Percentiles rank a stretch among this genome's conserved stretches.
Conservation (phyloP, 352 stramenopile genomes). For the Globisporangium cylindrosporum region DNA sequence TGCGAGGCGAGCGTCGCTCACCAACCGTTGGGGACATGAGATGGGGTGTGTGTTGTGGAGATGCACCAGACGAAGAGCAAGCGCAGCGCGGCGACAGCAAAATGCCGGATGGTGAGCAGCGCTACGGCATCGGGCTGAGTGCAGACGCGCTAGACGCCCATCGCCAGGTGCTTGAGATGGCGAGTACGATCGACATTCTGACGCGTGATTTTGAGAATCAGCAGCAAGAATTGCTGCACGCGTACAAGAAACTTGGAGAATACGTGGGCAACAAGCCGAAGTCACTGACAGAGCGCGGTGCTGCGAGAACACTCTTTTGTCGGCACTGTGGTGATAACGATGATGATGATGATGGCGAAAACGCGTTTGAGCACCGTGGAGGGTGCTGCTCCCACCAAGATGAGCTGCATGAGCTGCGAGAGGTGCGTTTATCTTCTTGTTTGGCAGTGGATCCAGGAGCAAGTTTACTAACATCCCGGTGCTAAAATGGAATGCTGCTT, state of each 20-base stretch:
- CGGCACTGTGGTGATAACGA: not conserved
- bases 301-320: not conserved
- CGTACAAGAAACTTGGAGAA: slow-evolving; percentile 57
- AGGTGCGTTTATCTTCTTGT: slow-evolving; percentile 14
- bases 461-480: not conserved
- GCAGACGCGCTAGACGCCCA: slow-evolving; percentile 43
- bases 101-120: not conserved
- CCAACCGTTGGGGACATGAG: not conserved
- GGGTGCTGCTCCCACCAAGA: slow-evolving; percentile 28
- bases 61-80: not conserved
- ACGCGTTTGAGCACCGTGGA: not conserved
- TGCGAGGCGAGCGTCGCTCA: not conserved
- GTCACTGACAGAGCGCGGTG: not conserved
- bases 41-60: not conserved
- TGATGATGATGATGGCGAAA: not conserved
- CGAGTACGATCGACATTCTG: slow-evolving; percentile 57
- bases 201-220: slow-evolving; percentile 55
- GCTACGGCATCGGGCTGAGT: slow-evolving; percentile 8
- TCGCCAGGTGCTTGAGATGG: slow-evolving; percentile 64
- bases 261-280: slow-evolving; percentile 14
- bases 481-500: not conserved
- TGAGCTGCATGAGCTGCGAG: slow-evolving; percentile 33
- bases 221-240: slow-evolving; percentile 45
- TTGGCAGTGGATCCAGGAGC: not conserved
- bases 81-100: not conserved